Conservation (phyloP, 176 grass and related monocot species). For the Hordeum marinum region DNA sequence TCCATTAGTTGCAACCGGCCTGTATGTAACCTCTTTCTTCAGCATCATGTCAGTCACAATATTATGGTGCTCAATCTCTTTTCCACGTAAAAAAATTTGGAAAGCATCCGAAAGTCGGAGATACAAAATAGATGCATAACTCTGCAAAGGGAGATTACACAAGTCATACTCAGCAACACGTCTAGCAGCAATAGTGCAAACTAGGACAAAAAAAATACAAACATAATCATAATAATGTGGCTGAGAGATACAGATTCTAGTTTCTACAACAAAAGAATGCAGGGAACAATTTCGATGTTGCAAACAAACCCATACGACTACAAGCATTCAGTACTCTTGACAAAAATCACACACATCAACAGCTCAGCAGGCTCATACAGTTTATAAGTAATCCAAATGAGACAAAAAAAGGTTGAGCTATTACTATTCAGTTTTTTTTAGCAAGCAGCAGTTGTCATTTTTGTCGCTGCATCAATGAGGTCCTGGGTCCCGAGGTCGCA, state of each 20-base stretch:
- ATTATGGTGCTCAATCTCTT: constrained; percentile 96
- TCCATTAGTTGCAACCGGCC: constrained; percentile 55
- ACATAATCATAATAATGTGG: not conserved
- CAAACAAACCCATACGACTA: not conserved
- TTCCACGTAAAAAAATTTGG: constrained; percentile 84
- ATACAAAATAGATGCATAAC: constrained; percentile 98
- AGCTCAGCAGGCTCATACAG: not conserved
- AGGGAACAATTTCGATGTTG: not conserved
- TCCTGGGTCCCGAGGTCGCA: not conserved
- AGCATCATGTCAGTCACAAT: constrained; percentile 98
- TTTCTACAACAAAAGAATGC: not conserved
- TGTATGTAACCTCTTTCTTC: constrained; percentile 93
- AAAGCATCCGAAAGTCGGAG: constrained; percentile 74
- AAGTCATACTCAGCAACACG: constrained; percentile 2
- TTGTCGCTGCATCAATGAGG: not conserved
- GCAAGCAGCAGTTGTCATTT: not conserved
- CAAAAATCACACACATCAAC: constrained; percentile 8
- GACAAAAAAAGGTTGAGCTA: not conserved
- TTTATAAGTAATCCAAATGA: constrained; percentile 1
- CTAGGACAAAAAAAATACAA: not conserved
- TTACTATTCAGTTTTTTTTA: constrained; percentile 8
- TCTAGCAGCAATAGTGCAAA: not conserved
- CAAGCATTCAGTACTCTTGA: not conserved
- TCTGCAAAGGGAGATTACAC: constrained; percentile 49
- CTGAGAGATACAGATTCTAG: not conserved